Conservation (phyloP, 257 asterid species). For the Verbena officinalis region DNA sequence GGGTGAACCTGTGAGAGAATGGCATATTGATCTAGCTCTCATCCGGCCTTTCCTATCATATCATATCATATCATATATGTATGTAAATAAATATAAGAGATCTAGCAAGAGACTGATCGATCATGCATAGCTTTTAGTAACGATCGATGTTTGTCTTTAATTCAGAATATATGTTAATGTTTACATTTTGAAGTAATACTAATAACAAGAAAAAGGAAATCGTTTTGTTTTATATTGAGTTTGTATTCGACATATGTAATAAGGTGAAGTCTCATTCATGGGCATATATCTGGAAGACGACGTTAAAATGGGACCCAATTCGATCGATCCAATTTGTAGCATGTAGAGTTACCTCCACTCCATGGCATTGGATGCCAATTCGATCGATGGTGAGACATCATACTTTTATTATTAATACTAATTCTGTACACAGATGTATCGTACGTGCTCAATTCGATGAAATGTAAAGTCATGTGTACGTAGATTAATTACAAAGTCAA, state of each 20-base stretch:
- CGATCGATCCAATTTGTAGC: not conserved
- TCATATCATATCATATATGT: no score
- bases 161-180: constrained; percentile 10
- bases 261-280: constrained; percentile 29
- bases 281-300: constrained; percentile 20
- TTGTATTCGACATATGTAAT: no score
- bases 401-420: not conserved
- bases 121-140: constrained; percentile 44
- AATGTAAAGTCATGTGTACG: no score
- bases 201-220: constrained; percentile 29
- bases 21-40: constrained; percentile 34
- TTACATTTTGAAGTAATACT: constrained; percentile 5
- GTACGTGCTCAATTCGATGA: no score
- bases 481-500: no score
- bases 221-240: constrained; percentile 28
- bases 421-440: no score
- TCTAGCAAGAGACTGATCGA: no score
- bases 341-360: constrained; percentile 30
- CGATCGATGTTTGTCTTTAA: constrained; percentile 30
- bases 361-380: constrained; percentile 41
- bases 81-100: not conserved
- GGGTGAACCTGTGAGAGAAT: constrained; percentile 27
- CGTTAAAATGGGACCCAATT: constrained; percentile 41
- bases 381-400: constrained; percentile 37
- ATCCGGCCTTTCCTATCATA: constrained; percentile 6